Evolutionary conservation across 1,139 yeast species (phyloP).

Genomic region (Yamadazyma epiphylla): DNA sequence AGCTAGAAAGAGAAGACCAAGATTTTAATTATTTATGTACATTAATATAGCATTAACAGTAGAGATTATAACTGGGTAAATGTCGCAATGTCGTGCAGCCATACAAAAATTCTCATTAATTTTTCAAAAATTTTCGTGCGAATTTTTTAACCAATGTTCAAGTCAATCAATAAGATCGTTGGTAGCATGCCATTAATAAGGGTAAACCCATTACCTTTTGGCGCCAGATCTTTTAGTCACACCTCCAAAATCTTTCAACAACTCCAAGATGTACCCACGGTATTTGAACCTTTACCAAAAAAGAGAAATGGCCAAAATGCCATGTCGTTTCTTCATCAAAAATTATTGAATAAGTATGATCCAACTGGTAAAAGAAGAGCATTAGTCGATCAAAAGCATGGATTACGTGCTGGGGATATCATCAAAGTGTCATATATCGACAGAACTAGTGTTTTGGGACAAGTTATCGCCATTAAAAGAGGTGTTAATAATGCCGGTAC

Average conservation of each 20-base stretch:
- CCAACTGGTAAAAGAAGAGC: conserved; percentile 69
- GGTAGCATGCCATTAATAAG: too few relatives aligned
- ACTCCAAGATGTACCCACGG: conserved; percentile 22
- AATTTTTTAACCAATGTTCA: too few relatives aligned
- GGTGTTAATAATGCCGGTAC: conserved; percentile 58
- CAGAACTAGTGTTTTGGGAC: conserved; percentile 69
- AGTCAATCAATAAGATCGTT: too few relatives aligned
- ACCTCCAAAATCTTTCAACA: conserved; percentile 16
- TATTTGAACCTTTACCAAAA: conserved; percentile 51
- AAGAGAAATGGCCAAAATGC: conserved; percentile 50
- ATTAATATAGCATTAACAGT: neutral
- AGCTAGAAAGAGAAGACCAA: conserved; percentile 86
- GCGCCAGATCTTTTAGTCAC: too few relatives aligned
- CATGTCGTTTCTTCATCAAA: conserved; percentile 44
- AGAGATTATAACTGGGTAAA: neutral
- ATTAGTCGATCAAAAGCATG: conserved; percentile 48
- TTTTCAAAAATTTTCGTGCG: too few relatives aligned
- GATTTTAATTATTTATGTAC: conserved; percentile 44
- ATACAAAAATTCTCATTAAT: too few relatives aligned
- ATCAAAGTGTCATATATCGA: conserved; percentile 72
- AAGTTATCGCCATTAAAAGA: conserved; percentile 71
- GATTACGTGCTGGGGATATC: conserved; percentile 79
- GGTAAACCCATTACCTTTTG: too few relatives aligned
- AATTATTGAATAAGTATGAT: conserved; percentile 58
- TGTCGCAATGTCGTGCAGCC: neutral